Conservation (phyloP, 371 early-diverging fungal species). For the Rozella allomycis region DNA sequence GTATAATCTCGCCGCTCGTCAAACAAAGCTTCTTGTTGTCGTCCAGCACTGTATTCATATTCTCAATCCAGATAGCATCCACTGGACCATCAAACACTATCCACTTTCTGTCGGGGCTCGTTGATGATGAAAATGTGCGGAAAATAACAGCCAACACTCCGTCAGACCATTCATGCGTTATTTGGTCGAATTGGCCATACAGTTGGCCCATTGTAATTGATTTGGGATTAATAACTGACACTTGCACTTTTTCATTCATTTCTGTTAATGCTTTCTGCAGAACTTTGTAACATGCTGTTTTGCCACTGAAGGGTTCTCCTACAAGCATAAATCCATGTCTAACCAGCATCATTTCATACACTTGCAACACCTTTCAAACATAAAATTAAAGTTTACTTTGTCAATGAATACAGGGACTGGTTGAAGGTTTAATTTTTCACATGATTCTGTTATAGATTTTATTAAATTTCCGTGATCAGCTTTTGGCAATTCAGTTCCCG, state of each 20-base stretch:
- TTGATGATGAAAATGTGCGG: slow-evolving; percentile 18
- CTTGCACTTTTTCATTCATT: slow-evolving; percentile 16
- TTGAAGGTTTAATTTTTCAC: slow-evolving; percentile 17
- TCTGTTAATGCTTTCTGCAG: slow-evolving; percentile 20
- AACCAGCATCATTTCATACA: slow-evolving; percentile 32
- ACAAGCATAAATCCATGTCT: slow-evolving; percentile 32
- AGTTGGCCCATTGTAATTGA: slow-evolving; percentile 32
- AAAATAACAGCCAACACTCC: slow-evolving; percentile 25
- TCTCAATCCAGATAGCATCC: slow-evolving; percentile 35
- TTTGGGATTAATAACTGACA: slow-evolving; percentile 22
- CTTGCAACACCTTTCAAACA: too few relatives aligned
- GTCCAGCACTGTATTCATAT: slow-evolving; percentile 36
- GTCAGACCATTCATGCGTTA: slow-evolving; percentile 35
- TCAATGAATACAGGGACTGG: slow-evolving; percentile 19
- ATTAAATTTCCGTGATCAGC: slow-evolving; percentile 22
- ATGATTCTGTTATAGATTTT: slow-evolving; percentile 11
- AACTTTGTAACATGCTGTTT: slow-evolving; percentile 19
- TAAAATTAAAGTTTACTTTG: too few relatives aligned
- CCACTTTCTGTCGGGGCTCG: slow-evolving; percentile 25
- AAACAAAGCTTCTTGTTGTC: slow-evolving; percentile 32
- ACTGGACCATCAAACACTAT: slow-evolving; percentile 34
- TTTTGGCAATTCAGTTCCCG: slow-evolving; percentile 19
- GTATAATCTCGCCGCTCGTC: slow-evolving; percentile 32
- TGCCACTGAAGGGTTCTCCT: slow-evolving; percentile 22
- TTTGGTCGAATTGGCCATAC: slow-evolving; percentile 26